phyloP scores from a whole-genome alignment of 2,329 filamentous ascomycete genomes.

The Fusarium setosum region DNA sequence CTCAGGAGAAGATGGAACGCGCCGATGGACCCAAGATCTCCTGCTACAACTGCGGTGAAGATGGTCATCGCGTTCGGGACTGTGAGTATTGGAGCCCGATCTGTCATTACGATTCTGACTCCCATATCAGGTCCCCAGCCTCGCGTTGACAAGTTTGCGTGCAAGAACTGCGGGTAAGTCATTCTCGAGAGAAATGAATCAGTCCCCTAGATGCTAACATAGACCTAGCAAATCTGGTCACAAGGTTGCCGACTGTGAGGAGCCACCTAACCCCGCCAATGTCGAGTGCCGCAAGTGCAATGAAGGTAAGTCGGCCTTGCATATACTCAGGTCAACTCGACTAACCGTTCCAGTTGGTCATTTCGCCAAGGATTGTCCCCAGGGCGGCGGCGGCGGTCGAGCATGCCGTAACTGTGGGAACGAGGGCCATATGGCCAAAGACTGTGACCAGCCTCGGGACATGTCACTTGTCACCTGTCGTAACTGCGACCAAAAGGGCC shows the following conservation, averaged over 20 bases:
- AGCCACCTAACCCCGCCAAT: slow-evolving; percentile 70
- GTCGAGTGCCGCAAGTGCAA: slow-evolving; percentile 75
- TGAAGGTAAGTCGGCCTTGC: slow-evolving; percentile 60
- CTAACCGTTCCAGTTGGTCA: slow-evolving; percentile 62
- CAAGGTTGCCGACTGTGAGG: slow-evolving; percentile 61
- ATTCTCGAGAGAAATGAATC: background rate
- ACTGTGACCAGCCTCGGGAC: slow-evolving; percentile 61
- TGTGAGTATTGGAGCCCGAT: slow-evolving; percentile 60
- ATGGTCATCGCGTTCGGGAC: slow-evolving; percentile 76
- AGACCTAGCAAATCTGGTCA: slow-evolving; percentile 60
- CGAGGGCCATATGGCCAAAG: slow-evolving; percentile 67
- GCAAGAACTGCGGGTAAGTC: slow-evolving; percentile 73
- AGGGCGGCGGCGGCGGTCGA: slow-evolving; percentile 67
- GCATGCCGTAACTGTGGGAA: slow-evolving; percentile 72
- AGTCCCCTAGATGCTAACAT: slow-evolving; percentile 20
- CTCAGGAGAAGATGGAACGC: slow-evolving; percentile 65
- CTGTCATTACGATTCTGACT: slow-evolving; percentile 16
- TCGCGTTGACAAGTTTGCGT: slow-evolving; percentile 72
- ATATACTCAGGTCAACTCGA: background rate
- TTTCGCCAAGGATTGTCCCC: slow-evolving; percentile 72
- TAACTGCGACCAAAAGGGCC: slow-evolving; percentile 69
- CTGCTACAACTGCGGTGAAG: slow-evolving; percentile 73
- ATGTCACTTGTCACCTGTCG: slow-evolving; percentile 66
- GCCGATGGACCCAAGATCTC: slow-evolving; percentile 59
- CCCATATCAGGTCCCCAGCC: slow-evolving; percentile 62